Evolutionary conservation across 371 early-diverging fungal genomes (phyloP), one percentile per base, ranked within the genome.

Genomic region (Mortierella sp.): DNA sequence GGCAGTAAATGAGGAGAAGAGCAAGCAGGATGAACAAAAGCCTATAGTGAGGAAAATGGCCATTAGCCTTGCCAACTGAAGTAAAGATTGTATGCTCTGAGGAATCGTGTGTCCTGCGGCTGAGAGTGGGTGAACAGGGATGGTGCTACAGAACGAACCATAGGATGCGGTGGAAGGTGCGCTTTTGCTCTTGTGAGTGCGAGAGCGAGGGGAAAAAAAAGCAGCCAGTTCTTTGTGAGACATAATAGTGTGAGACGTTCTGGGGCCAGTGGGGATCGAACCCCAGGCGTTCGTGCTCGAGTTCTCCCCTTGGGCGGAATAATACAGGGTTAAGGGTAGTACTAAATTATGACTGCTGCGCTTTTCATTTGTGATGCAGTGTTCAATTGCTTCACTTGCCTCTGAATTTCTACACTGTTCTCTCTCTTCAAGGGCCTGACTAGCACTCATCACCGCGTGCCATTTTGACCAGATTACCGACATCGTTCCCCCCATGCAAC

Each of bases 401-500:
- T 9, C 44, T 43, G 44, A 43, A 43, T 43, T 43, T 9, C n/a
- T n/a, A n/a, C n/a, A n/a, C n/a, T n/a, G n/a, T n/a, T n/a, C n/a
- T n/a, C n/a, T n/a, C n/a, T n/a, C n/a, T n/a, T n/a, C n/a, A n/a
- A n/a, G n/a, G n/a, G 1, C 37, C 34, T 28, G 10, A 10, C 26
- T 57, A 13, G 3, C 31, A 14, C 57, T 37, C 67, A 64, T 21
- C 67, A 24, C 67, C 6, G 24, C 10, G 21, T 34, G 19, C 16
- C 31, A 19, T 11, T 19, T 9, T 64, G 19, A 9, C 67, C 40
- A 21, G 40, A 37, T 64, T 19, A 31, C 31, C 16, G 19, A 28
- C 21, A 24, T 24, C 40, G 54, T n/a, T 24, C 34, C 37, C 37
- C 8, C 8, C 57, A 82, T 78, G 78, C 24, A 67, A 8, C 69